These are phyloP conservation scores for Besnoitia besnoiti DNA, from an alignment of 169 alveolate genomes.

Conservation along the genomic window DNA sequence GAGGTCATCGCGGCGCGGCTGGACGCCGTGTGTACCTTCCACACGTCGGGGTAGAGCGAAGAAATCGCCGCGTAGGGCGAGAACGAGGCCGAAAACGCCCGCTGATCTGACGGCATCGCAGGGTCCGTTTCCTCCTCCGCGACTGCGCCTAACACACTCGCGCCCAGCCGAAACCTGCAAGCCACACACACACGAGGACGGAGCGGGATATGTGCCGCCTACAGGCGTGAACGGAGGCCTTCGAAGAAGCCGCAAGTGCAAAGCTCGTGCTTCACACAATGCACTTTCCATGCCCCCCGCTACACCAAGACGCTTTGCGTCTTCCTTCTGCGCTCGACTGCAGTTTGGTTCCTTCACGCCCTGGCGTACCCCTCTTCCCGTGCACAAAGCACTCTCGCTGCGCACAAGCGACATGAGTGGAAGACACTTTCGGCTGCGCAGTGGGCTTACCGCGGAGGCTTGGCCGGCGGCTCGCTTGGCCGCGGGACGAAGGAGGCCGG, in stretches of 20 bases:
- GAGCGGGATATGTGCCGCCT: background rate
- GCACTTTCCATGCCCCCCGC: too few relatives aligned
- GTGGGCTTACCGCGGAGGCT: background rate
- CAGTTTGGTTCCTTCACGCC: too few relatives aligned
- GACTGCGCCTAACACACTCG: background rate
- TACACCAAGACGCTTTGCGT: too few relatives aligned
- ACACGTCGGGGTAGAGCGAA: background rate
- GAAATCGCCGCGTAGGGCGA: slow-evolving; percentile 5
- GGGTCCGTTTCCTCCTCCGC: background rate
- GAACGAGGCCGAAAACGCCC: background rate
- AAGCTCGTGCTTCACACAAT: too few relatives aligned
- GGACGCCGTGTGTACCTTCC: too few relatives aligned
- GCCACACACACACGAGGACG: background rate
- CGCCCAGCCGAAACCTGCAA: background rate
- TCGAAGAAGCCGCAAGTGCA: too few relatives aligned
- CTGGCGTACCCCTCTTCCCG: too few relatives aligned
- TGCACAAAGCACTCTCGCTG: too few relatives aligned
- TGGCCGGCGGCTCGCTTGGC: background rate
- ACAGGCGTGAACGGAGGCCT: background rate
- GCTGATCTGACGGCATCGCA: background rate
- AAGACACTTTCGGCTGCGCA: too few relatives aligned
- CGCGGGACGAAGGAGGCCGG: background rate
- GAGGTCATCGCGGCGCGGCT: too few relatives aligned
- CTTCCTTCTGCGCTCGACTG: too few relatives aligned
- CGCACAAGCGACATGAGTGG: too few relatives aligned